A percentile compares a stretch with the other conserved stretches of the same genome.
These are phyloP conservation scores for Hypomontagnella monticulosa DNA, from an alignment of 495 filamentous ascomycete species.

Conservation along the genomic window DNA sequence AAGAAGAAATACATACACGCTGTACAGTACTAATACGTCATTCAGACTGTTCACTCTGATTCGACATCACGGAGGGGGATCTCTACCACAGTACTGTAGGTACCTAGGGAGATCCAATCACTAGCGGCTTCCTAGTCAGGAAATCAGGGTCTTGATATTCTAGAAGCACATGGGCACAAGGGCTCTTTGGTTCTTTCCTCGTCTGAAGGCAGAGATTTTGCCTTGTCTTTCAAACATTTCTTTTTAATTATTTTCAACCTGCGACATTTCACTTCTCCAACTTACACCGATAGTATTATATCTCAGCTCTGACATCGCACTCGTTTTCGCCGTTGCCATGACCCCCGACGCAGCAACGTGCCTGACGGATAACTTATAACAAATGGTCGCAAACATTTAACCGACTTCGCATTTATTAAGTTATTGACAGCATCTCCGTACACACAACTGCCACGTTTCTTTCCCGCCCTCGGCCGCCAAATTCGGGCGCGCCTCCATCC, in stretches of 20 bases:
- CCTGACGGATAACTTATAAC: background rate
- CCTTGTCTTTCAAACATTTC: slow-evolving; percentile 12
- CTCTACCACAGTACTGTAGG: no score
- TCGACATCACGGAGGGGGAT: background rate
- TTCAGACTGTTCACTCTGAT: background rate
- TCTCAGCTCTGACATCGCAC: no score
- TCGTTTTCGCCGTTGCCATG: no score
- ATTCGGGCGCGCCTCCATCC: slow-evolving; percentile 46
- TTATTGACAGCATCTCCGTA: no score
- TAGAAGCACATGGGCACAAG: slow-evolving; percentile 24
- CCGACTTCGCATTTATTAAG: background rate
- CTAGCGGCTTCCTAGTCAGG: background rate
- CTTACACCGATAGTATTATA: background rate
- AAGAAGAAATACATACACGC: slow-evolving; percentile 16
- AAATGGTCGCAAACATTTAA: background rate
- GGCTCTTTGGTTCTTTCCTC: background rate
- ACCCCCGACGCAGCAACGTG: background rate
- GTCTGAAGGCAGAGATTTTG: slow-evolving; percentile 27
- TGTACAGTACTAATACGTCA: background rate
- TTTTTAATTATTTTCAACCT: background rate
- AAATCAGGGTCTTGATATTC: slow-evolving; percentile 20
- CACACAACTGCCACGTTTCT: slow-evolving; percentile 3
- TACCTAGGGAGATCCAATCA: no score
- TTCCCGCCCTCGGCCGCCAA: slow-evolving; percentile 47
- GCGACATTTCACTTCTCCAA: background rate